Evolutionary conservation across 2,329 filamentous ascomycete genomes (phyloP), one percentile per base, ranked within the genome.

Genomic region (Dothideomycetidae sp.): DNA sequence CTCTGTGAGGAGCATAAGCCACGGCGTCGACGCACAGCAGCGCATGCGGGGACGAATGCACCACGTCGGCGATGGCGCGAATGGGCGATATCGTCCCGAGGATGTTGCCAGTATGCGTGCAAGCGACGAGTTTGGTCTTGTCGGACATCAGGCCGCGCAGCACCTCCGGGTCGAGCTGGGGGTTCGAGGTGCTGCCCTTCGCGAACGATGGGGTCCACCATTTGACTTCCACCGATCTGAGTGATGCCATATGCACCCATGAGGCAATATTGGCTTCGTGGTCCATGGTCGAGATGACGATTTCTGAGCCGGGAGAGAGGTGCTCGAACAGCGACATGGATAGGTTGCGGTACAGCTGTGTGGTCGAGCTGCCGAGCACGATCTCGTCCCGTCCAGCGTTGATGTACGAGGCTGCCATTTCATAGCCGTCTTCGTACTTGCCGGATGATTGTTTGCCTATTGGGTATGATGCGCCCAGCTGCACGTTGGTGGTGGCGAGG

Each of bases 221-320:
- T 50, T 77, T 81, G 31, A 86, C 53, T 0, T 58, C 67, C 4
- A 82, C 62, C 3, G 68, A 65, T 31, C 73, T 66, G 10, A 69
- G 66, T 18, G 67, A 56, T 2, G 80, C 80, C 16, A 86, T 65
- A 34, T 73, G 68, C 0, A 82, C 59, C 82, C 81, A 88, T 0
- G 80, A 67, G 1, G 77, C 72, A 40, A 81, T 74, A 52, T 85
- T 84, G 26, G 81, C 76, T 58, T 86, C 81, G 50, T 88, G 81
- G 53, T 86, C 81, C 38, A 84, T 62, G 40, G 68, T 69, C 0
- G 79, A 83, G 9, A 86, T 51, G 43, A 90, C 62, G 33, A 88
- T 66, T 50, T 60, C 50, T 0, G 66, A 68, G 23, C 62, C 67
- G 0, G 67, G 64, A 42, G 70, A 66, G 2, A 78, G 54, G 23